Conservation (phyloP, 2,329 filamentous ascomycete genomes). For the Geosmithia putterillii region DNA sequence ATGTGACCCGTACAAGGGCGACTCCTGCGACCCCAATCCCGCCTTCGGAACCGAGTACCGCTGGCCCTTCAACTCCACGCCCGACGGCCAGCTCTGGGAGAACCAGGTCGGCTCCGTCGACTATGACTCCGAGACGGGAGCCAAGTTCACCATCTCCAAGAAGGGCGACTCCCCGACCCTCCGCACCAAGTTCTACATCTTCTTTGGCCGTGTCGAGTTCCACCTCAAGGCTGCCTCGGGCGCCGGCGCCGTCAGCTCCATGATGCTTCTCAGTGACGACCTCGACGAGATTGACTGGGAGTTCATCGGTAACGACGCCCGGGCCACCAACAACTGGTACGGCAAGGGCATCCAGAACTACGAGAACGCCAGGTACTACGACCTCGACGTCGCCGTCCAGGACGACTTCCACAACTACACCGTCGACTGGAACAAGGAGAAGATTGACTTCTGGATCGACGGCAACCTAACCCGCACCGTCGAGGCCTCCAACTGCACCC, state of each 20-base stretch:
- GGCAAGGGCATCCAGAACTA: conserved; percentile 58
- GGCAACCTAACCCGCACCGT: conserved; percentile 51
- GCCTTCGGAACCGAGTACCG: conserved; percentile 54
- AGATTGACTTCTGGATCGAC: conserved; percentile 60
- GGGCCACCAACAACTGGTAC: conserved; percentile 65
- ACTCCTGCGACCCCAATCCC: conserved; percentile 54
- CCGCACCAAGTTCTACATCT: conserved; percentile 70
- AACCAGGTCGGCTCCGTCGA: conserved; percentile 52
- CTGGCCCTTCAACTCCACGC: conserved; percentile 53
- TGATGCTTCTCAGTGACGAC: conserved; percentile 75
- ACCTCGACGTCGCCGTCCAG: conserved; percentile 36
- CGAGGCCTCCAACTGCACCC: conserved; percentile 35
- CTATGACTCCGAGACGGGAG: conserved; percentile 50
- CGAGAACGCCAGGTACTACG: conserved; percentile 50
- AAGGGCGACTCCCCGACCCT: conserved; percentile 69
- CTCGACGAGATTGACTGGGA: conserved; percentile 87
- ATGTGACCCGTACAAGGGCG: conserved; percentile 65
- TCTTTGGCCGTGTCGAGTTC: conserved; percentile 71
- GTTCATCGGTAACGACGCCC: conserved; percentile 57
- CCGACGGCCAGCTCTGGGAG: conserved; percentile 51
- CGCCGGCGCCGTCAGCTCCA: conserved; percentile 64
- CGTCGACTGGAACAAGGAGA: conserved; percentile 57
- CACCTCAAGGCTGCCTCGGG: conserved; percentile 66
- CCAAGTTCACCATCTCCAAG: conserved; percentile 58
- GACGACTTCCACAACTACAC: conserved; percentile 64